Evolutionary conservation across 805 yeast species (phyloP), one percentile per base, ranked within the genome.

Genomic region (Candida yuanshanica): DNA sequence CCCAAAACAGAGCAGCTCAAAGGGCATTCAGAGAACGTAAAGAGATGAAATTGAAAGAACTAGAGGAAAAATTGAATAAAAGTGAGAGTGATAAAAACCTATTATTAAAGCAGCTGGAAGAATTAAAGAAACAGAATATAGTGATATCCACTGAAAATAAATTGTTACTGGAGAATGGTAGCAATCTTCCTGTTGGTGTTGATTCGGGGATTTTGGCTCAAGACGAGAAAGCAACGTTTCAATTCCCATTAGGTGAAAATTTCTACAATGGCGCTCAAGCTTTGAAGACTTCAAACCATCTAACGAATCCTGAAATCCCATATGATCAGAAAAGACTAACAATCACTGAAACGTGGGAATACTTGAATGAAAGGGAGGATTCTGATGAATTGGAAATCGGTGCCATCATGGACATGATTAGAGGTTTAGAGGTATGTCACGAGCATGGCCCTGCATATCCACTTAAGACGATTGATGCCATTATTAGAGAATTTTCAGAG

Each of bases 1-100:
- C 97, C 2, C 98, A 93, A 65, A 91, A 93, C 62, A 75, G 98
- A 54, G 97, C 97, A 4, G 98, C 98, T n/a, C 99, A 93, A 64
- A 72, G 98, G 41, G 98, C 98, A 7, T 91, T 88, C 64, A 72
- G 98, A 43, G 98, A 93, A 64, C 77, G 98, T 46, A 91, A 91
- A 61, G 98, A 91, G 62, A 73, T 72, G 38, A 87, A 85, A 56
- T 75, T 93, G 80, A 77, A 79, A 56, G 95, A 88, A 49, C 70
- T 91, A 46, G 37, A 83, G 49, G 62, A 62, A 4, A 79, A 78
- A 56, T 63, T 87, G 45, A 62, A 65, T 14, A 67, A 70, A 43
- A 74, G 83, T 33, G 91, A 82, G 56, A 63, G 55, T 27, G 79
- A 78, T 47, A 72, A 74, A 41, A 69, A 66, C 36, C 58, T 58